Conservation (phyloP, 2,329 filamentous ascomycete genomes). For the Aspergillus tanneri region DNA sequence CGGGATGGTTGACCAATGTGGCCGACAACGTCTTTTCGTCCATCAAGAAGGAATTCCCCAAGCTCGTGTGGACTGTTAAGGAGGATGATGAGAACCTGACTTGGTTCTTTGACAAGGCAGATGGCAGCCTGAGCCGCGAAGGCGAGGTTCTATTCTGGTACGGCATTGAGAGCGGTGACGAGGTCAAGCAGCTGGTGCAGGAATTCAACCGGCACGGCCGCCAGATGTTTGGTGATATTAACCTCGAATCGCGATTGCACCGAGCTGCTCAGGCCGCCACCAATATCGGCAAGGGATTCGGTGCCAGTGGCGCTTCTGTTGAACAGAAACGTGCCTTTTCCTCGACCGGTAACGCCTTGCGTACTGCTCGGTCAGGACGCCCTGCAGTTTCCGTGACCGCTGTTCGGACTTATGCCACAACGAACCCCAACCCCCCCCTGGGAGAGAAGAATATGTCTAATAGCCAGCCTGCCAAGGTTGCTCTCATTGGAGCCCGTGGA, state of each 20-base stretch:
- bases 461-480: constrained; percentile 72
- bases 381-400: constrained; percentile 32
- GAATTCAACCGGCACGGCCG: constrained; percentile 81
- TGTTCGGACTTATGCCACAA: constrained; percentile 43
- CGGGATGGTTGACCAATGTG: constrained; percentile 90
- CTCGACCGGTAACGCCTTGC: constrained; percentile 50
- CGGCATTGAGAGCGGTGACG: constrained; percentile 75
- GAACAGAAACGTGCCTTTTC: constrained; percentile 70
- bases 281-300: constrained; percentile 50
- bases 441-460: constrained; percentile 87
- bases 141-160: constrained; percentile 97
- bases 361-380: constrained; percentile 33
- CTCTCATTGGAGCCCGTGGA: constrained; percentile 85
- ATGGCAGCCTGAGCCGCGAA: constrained; percentile 81
- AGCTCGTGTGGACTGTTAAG: constrained; percentile 93
- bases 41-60: constrained; percentile 90
- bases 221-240: constrained; percentile 84
- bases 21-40: constrained; percentile 92
- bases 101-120: constrained; percentile 97
- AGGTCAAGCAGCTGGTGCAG: constrained; percentile 78
- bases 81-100: constrained; percentile 94
- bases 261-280: constrained; percentile 71
- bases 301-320: constrained; percentile 47
- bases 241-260: constrained; percentile 81
- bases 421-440: constrained; percentile 84